Evolutionary conservation across 2,329 filamentous ascomycete genomes (phyloP).

Genomic region (Stachybotrys chartarum): DNA sequence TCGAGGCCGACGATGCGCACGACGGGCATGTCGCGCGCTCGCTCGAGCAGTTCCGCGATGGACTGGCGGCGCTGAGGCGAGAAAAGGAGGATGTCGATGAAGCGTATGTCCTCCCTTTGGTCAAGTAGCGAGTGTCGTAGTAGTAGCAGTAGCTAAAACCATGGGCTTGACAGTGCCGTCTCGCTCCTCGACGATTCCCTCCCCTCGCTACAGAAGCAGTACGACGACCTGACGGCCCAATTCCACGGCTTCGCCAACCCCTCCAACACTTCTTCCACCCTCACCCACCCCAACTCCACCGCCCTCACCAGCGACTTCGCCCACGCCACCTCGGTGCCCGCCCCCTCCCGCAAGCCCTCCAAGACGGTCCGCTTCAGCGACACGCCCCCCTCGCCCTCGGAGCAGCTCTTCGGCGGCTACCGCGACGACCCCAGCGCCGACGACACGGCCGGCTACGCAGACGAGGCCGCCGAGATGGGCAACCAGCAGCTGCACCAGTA

Average conservation of each 20-base stretch:
- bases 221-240: conserved; percentile 69
- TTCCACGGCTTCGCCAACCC: conserved; percentile 61
- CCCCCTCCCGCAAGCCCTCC: conserved; percentile 24
- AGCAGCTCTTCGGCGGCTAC: conserved; percentile 51
- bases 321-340: conserved; percentile 44
- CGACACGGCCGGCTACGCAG: conserved; percentile 48
- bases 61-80: conserved; percentile 61
- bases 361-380: conserved; percentile 89
- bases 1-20: conserved; percentile 66
- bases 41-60: conserved; percentile 76
- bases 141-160: not conserved
- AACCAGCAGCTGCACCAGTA: conserved; percentile 86
- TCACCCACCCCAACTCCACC: conserved; percentile 58
- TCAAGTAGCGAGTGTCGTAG: not conserved
- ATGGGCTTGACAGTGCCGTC: conserved; percentile 19
- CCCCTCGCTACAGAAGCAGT: conserved; percentile 63
- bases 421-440: conserved; percentile 55
- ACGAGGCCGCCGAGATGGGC: conserved; percentile 53
- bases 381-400: conserved; percentile 33
- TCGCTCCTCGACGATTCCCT: conserved; percentile 56
- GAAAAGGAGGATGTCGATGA: conserved; percentile 58
- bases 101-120: conserved; percentile 35
- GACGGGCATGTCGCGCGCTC: conserved; percentile 86
- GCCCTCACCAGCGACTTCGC: conserved; percentile 56
- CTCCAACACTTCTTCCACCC: conserved; percentile 25